Evolutionary conservation across 2,329 filamentous ascomycete species (phyloP), one percentile per base, ranked within the genome.

Genomic region (Ophiostoma sp.): DNA sequence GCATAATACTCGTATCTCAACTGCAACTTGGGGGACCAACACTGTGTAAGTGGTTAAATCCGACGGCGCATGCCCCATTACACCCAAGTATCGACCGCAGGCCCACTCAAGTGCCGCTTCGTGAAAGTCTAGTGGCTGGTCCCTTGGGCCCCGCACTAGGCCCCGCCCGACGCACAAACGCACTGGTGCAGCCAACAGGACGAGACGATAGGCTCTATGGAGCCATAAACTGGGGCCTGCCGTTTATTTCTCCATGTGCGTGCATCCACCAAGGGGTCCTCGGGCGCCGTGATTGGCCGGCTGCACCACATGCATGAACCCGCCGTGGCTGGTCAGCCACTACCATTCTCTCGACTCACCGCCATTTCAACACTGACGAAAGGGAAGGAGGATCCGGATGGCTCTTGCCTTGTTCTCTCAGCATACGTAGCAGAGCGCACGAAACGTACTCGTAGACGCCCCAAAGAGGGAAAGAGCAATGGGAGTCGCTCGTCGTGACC

Each of bases 301-400:
- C 16, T 45, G 45, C 44, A 52, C 40, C 65, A 65, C 68, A 69
- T 72, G 70, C 70, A 72, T 68, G 71, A 70, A 68, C 67, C 70
- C 71, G 67, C 67, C 67, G 69, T 70, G 70, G 71, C 71, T 72
- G 71, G 71, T 70, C 69, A 69, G 69, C 71, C 69, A 71, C 68
- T 69, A 68, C 67, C 58, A 64, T 66, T 58, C 27, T 67, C 14
- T 44, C 65, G 58, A 64, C 68, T 70, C 71, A 72, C 71, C 71
- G 71, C 71, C 65, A 70, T 68, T 72, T 72, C 55, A 18, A 64
- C 14, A 64, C 12, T 42, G 62, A 41, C 8, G 49, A 65, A 41
- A 49, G 47, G 18, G 38, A 52, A 65, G 42, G 44, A 49, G 2
- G 36, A 49, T 65, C 60, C 60, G 60, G n/a, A 41, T 63, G 60